Percentiles rank a stretch among this genome's conserved stretches.
These are phyloP conservation scores for Apophysomyces elegans DNA, from an alignment of 371 early-diverging fungal species.

Conservation along the genomic window DNA sequence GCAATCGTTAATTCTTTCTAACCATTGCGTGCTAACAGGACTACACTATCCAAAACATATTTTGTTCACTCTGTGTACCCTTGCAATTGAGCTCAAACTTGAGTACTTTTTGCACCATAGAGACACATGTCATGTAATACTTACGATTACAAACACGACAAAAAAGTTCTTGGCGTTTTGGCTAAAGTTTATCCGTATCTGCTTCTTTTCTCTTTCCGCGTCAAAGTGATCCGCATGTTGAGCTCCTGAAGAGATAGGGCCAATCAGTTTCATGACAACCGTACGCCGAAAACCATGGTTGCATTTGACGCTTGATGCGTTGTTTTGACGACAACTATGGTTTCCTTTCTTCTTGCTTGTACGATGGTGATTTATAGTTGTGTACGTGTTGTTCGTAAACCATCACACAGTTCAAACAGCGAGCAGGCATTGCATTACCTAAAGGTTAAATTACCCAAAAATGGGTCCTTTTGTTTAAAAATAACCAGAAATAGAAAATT, in stretches of 20 bases:
- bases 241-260: neutral
- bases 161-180: slow-evolving; percentile 7
- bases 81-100: too few relatives aligned
- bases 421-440: neutral
- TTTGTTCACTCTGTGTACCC: too few relatives aligned
- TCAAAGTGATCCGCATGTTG: neutral
- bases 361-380: neutral
- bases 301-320: neutral
- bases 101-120: neutral
- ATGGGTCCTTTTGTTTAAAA: neutral
- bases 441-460: slow-evolving; percentile 2
- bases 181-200: slow-evolving; percentile 6
- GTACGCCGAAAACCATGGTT: neutral
- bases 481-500: slow-evolving; percentile 8
- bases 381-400: too few relatives aligned
- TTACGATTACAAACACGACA: neutral
- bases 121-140: slow-evolving; percentile 6
- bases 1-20: too few relatives aligned
- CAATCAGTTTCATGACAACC: neutral
- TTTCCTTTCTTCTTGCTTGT: neutral
- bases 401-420: neutral
- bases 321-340: neutral
- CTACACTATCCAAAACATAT: too few relatives aligned
- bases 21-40: too few relatives aligned
- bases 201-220: neutral